Evolutionary conservation across 2,329 filamentous ascomycete genomes (phyloP).

Genomic region (Endocalyx cinctus): DNA sequence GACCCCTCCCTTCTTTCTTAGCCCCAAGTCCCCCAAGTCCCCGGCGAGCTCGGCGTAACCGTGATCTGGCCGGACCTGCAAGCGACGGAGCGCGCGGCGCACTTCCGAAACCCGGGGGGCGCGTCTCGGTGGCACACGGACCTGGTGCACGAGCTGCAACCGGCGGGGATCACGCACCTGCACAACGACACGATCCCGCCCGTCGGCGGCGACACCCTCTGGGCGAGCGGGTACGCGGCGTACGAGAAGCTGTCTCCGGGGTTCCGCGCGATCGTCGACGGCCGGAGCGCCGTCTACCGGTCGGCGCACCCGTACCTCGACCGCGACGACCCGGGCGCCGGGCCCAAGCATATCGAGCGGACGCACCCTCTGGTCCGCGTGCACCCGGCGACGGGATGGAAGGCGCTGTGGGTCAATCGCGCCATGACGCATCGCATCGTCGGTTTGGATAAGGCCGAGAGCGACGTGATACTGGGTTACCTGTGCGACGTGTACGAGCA

Average conservation of each 20-base stretch:
- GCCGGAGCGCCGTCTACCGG: constrained; percentile 58
- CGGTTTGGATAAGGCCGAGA: constrained; percentile 64
- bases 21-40: constrained; percentile 68
- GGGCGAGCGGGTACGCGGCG: constrained; percentile 66
- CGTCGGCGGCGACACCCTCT: constrained; percentile 66
- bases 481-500: constrained; percentile 64
- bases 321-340: constrained; percentile 53
- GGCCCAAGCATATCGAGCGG: constrained; percentile 63
- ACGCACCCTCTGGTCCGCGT: constrained; percentile 51
- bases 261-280: constrained; percentile 68
- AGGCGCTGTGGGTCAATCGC: constrained; percentile 67
- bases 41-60: constrained; percentile 58
- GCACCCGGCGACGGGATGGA: constrained; percentile 71
- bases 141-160: constrained; percentile 66
- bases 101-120: constrained; percentile 63
- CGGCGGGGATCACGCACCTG: constrained; percentile 65
- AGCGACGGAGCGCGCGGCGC: constrained; percentile 55
- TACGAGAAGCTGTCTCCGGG: constrained; percentile 69
- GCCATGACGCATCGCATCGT: constrained; percentile 65
- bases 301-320: constrained; percentile 66
- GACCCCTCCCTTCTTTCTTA: constrained; percentile 20
- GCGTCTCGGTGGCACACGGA: constrained; percentile 67
- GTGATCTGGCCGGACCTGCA: constrained; percentile 68
- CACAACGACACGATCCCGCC: constrained; percentile 65
- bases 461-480: constrained; percentile 62